Base-by-base conservation (phyloP, 352 stramenopile species). In the Pythium rishiriense region DNA sequence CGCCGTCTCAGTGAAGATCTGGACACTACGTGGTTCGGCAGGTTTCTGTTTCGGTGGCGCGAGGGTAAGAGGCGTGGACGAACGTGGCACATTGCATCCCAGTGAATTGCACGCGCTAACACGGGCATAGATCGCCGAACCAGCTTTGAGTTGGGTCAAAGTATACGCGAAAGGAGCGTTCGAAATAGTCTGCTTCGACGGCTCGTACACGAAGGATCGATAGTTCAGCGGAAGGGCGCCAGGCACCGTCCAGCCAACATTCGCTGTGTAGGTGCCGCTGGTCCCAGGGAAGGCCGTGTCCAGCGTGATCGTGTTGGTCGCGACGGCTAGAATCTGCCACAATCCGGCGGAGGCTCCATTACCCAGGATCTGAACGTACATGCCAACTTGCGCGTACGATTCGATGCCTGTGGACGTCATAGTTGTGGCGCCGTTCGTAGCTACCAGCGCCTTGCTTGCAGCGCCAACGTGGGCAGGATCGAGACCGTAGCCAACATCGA, bases 101-200 rank as follows among this genome's bases (percentile, higher is more conserved):
- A 98, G 72, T 31, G 75, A 79, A 70, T 98, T 98, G 35, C 76
- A 90, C 1, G 92, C 90, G 43, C 92, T 96, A 41, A 98, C 82
- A 14, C 93, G 84, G 15, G 89, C 90, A 39, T 88, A 97, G 56
- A 98, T 93, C 7, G 77, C 49, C 14, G 83, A 72, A 0, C 93
- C 95, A 35, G 92, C 76, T 2, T 79, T 66, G 17, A 98, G 69
- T 21, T 76, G 63, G 0, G 78, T 66, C 19, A 97, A 71, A 1
- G 78, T 76, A 58, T 86, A 94, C 25, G 53, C 42, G 31, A 72
- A 82, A 9, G 79, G 71, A 11, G 64, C 41, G 17, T 17, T 25
- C 15, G 45, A n/a, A 7, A 57, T 49, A 24, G 28, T 3, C 31
- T 65, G 51, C 39, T 50, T 58, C 19, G 3, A 10, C 42, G 53